Base-by-base conservation (phyloP, 1,284 basidiomycete genomes). In the Gymnopus androsaceus region DNA sequence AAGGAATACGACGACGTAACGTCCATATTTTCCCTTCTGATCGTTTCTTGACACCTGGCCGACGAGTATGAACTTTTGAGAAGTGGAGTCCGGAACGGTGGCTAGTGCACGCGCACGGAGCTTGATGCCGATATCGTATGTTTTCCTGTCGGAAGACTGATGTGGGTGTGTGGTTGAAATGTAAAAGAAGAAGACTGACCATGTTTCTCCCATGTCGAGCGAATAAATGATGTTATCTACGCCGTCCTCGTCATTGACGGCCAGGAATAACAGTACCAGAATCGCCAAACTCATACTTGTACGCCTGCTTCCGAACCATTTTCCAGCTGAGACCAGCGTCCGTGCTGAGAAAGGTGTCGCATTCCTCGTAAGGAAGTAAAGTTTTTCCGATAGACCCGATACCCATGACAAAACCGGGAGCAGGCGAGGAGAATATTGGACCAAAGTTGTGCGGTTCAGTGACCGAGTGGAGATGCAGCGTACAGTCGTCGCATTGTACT, bases 211-310 rank as follows among this genome's bases (percentile, higher is more conserved):
- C 36, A 92, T 81, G 69, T 99, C 88, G 41, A 86, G 85, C n/a
- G 91, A 92, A 70, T 96, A 98, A 42, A 77, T 77, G 31, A 98
- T 75, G 30, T 78, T 75, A 62, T 92, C 84, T 1, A 87, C 88
- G n/a, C 74, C 69, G 38, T 91, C 87, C 64, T 98, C 95, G 66
- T 99, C 95, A 62, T 95, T 88, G 7, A 94, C 85, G 14, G 90
- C 78, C 19, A 98, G 85, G 31, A n/a, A 98, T 73, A 31, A 98
- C 80, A 61, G 88, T 90, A 1, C 96, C 89, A 69, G 78, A 82
- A 67, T 98, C 96, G 15, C 96, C 96, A 70, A 98, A 96, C 71
- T 98, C 95, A 68, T 98, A 98, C 73, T 94, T 94, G 71, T 94
- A 88, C 0, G 96, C 92, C 19, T 89, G 87, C 56, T 75, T 77